phyloP scores from a whole-genome alignment of 2,329 filamentous ascomycete genomes.

The Neofusicoccum cordaticola region DNA sequence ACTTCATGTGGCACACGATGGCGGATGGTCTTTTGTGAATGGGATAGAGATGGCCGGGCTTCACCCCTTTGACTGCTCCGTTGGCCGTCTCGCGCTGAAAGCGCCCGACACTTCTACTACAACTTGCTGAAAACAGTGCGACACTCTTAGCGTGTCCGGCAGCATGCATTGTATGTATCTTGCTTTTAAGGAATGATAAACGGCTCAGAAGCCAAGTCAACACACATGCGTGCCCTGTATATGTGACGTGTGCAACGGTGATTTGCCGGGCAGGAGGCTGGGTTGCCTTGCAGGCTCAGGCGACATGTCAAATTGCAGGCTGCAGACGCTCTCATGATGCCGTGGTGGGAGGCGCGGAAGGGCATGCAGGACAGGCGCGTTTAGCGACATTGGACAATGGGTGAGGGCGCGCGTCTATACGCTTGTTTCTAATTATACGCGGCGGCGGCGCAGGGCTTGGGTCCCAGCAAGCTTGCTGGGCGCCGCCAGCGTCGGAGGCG shows the following conservation, averaged over 20 bases:
- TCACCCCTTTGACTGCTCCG: neutral
- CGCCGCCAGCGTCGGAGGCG: neutral
- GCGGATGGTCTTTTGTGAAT: neutral
- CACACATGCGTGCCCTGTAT: neutral
- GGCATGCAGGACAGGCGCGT: no score
- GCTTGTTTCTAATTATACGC: neutral
- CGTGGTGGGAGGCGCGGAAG: no score
- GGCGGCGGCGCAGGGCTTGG: neutral
- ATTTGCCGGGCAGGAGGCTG: neutral
- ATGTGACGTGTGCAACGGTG: neutral
- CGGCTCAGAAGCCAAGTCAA: constrained; percentile 4
- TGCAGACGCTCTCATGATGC: no score
- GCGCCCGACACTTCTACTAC: neutral
- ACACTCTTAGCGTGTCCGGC: neutral
- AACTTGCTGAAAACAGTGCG: neutral
- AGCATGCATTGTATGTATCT: neutral
- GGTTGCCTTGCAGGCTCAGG: no score
- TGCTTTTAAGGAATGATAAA: constrained; percentile 14
- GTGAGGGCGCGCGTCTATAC: neutral
- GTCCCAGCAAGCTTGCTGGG: neutral
- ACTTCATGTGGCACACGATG: constrained; percentile 8
- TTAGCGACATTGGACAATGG: no score
- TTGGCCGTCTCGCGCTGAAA: neutral
- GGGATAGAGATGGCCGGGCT: neutral
- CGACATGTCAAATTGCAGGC: no score